Evolutionary conservation across 306 rosid species (phyloP).

Genomic region (Cucurbita argyrosperma): DNA sequence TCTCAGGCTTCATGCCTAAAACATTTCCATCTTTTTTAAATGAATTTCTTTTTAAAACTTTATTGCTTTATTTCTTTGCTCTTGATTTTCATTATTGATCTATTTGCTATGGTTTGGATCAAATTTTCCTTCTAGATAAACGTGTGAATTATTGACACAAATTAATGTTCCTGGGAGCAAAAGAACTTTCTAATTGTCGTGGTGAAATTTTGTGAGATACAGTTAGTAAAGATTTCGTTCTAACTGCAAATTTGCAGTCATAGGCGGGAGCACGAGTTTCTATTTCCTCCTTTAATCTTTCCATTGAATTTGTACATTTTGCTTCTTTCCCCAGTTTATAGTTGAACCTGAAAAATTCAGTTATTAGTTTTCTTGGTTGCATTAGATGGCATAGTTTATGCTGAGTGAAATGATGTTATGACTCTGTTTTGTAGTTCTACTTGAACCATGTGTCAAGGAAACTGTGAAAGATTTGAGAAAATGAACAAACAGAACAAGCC

Average conservation of each 20-base stretch:
- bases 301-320: not conserved
- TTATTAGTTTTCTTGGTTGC: not conserved
- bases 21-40: not conserved
- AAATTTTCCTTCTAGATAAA: not conserved
- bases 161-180: not conserved
- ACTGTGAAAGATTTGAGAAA: conserved; percentile 15
- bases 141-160: not conserved
- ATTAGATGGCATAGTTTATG: not conserved
- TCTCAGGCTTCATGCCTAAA: not conserved
- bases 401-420: not conserved
- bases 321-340: not conserved
- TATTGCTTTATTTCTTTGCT: not conserved
- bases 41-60: not conserved
- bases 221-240: not conserved
- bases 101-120: not conserved
- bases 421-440: not conserved
- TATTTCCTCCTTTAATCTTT: not conserved
- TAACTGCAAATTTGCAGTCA: not conserved
- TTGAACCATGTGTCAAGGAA: conserved; percentile 13
- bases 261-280: not conserved
- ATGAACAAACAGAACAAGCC: conserved; percentile 42
- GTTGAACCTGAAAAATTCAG: not conserved
- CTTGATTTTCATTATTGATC: not conserved
- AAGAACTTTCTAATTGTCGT: not conserved
- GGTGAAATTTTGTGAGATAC: not conserved